A percentile compares a stretch with the other conserved stretches of the same genome.
Conservation (phyloP, 768 basidiomycete genomes). For the Kondoa malvinella region DNA sequence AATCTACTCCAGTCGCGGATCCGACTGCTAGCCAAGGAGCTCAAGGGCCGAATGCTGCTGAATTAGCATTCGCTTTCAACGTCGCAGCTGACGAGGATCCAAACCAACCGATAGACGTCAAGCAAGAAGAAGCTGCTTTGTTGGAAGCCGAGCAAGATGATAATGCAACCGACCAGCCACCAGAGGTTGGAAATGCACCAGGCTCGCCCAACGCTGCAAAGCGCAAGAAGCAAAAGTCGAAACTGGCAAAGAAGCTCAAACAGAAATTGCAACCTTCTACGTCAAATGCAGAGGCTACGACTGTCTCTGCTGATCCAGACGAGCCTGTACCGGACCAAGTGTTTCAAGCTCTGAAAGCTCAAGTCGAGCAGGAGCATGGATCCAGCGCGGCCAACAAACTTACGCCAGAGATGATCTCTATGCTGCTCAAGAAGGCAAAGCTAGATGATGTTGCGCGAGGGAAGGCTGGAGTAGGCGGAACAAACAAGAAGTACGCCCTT, state of each 20-base stretch:
- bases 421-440: constrained; percentile 1
- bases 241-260: constrained; percentile 14
- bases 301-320: too few species aligned
- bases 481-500: constrained; percentile 16
- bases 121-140: neutral
- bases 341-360: neutral
- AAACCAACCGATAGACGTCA: too few species aligned
- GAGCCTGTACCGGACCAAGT: neutral
- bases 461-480: constrained; percentile 7
- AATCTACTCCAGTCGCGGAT: too few species aligned
- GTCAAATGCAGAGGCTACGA: neutral
- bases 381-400: neutral
- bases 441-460: constrained; percentile 9
- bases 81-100: neutral
- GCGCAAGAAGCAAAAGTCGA: constrained; percentile 13
- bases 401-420: neutral
- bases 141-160: neutral
- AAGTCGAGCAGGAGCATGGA: constrained; percentile 3
- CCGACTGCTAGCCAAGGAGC: neutral
- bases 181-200: neutral
- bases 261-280: too few species aligned
- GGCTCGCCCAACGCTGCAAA: neutral
- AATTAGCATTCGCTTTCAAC: neutral
- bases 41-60: neutral
- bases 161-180: too few species aligned